A percentile compares a stretch with the other conserved stretches of the same genome.
These are phyloP conservation scores for Ustilago curta DNA, from an alignment of 1,284 basidiomycete genomes.

Conservation along the genomic window DNA sequence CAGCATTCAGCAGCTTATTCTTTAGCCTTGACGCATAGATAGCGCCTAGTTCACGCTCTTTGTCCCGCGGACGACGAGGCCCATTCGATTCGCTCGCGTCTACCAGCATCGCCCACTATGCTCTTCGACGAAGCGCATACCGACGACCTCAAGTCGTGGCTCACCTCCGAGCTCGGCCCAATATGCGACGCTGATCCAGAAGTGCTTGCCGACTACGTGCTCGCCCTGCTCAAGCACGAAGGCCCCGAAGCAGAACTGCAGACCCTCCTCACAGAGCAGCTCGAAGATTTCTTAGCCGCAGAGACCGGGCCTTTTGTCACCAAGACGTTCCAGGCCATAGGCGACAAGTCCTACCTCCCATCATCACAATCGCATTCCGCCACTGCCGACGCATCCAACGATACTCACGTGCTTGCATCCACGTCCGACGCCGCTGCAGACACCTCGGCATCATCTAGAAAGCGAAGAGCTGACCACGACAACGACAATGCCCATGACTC, in stretches of 20 bases:
- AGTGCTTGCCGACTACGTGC: conserved; percentile 91
- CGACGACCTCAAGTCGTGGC: conserved; percentile 62
- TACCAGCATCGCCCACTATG: conserved; percentile 8
- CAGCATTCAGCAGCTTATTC: too few relatives aligned
- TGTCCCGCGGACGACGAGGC: too few relatives aligned
- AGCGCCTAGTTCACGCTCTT: too few relatives aligned
- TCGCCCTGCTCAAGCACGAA: conserved; percentile 92
- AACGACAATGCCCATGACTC: conserved; percentile 36
- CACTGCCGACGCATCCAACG: conserved; percentile 12
- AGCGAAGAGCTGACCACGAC: conserved; percentile 55
- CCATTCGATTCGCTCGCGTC: too few relatives aligned
- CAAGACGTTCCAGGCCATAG: conserved; percentile 80
- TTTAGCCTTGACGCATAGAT: too few relatives aligned
- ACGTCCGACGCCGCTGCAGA: conserved; percentile 16
- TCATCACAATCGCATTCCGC: conserved; percentile 16
- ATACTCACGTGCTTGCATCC: conserved; percentile 19
- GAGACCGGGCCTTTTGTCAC: conserved; percentile 84
- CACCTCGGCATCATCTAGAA: conserved; percentile 27
- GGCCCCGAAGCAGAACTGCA: conserved; percentile 84
- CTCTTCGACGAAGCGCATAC: conserved; percentile 56
- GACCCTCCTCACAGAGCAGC: conserved; percentile 80
- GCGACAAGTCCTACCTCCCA: conserved; percentile 53
- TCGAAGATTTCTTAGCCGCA: conserved; percentile 92
- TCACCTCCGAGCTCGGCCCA: conserved; percentile 60
- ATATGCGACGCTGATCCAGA: conserved; percentile 92